phyloP scores from a whole-genome alignment of 768 basidiomycete genomes.

The Naganishia vaughanmartiniae region DNA sequence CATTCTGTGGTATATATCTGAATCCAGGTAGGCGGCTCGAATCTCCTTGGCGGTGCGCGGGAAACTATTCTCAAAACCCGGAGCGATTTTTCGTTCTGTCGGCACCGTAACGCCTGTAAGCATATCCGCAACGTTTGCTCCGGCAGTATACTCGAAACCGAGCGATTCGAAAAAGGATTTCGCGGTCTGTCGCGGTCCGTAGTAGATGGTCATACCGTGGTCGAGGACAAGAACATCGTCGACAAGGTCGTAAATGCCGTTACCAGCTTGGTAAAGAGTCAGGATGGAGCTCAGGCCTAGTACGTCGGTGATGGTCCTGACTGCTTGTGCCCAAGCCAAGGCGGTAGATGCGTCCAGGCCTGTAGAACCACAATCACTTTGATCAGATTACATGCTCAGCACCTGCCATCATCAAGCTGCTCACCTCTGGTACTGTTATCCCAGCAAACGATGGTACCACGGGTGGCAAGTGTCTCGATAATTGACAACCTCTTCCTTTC shows the following conservation, averaged over 20 bases:
- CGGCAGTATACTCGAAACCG: slow-evolving; percentile 31
- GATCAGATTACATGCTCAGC: neutral
- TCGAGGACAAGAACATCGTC: slow-evolving; percentile 37
- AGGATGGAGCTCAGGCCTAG: slow-evolving; percentile 27
- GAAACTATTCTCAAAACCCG: slow-evolving; percentile 22
- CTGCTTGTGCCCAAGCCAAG: slow-evolving; percentile 29
- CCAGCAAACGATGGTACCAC: slow-evolving; percentile 29
- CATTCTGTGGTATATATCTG: slow-evolving; percentile 20
- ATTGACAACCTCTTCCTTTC: slow-evolving; percentile 32
- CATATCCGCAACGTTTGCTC: slow-evolving; percentile 36
- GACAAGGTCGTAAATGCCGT: slow-evolving; percentile 35
- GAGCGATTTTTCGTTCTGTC: slow-evolving; percentile 22
- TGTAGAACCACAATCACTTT: neutral
- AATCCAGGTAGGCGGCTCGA: slow-evolving; percentile 20
- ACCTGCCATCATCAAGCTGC: neutral
- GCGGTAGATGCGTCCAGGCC: slow-evolving; percentile 35
- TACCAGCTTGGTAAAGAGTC: slow-evolving; percentile 34
- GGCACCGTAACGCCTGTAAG: slow-evolving; percentile 31
- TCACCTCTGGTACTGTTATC: slow-evolving; percentile 34
- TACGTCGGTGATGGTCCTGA: slow-evolving; percentile 33
- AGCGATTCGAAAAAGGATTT: slow-evolving; percentile 34
- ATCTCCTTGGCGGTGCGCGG: slow-evolving; percentile 22
- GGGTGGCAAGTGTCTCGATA: slow-evolving; percentile 30
- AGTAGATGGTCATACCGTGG: slow-evolving; percentile 33
- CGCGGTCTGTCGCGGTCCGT: slow-evolving; percentile 31